Percentiles rank a stretch among this genome's conserved stretches.
Evolutionary conservation across 495 filamentous ascomycete genomes (phyloP).

Genomic region (Pseudotulostoma volvatum): DNA sequence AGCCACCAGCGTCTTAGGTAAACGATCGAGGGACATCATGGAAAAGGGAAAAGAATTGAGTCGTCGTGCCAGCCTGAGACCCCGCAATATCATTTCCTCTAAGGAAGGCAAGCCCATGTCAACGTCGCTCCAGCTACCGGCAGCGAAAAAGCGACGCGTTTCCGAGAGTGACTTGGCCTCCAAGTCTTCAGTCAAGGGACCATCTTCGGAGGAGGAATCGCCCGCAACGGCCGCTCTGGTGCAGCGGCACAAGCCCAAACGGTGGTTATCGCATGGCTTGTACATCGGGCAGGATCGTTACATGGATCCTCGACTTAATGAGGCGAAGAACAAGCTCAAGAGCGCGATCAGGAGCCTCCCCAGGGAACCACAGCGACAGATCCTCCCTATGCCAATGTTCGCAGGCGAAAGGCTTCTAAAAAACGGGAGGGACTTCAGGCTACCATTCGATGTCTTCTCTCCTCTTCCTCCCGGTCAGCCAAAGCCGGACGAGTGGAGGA

Average conservation of each 20-base stretch:
- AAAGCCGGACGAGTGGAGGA: conserved; percentile 80
- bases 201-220: conserved; percentile 20
- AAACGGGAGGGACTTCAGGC: conserved; percentile 58
- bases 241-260: conserved; percentile 35
- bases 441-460: conserved; percentile 80
- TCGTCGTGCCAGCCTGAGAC: conserved; percentile 26
- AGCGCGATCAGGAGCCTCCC: conserved; percentile 29
- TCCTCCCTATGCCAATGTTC: conserved; percentile 55
- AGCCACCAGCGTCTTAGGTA: conserved; percentile 35
- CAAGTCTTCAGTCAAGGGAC: conserved; percentile 25
- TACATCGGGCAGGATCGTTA: conserved; percentile 68
- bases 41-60: conserved; percentile 27
- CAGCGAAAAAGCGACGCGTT: conserved; percentile 32
- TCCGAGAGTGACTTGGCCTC: conserved; percentile 30
- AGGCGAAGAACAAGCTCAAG: conserved; percentile 44
- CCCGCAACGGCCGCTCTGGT: conserved; percentile 19
- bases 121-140: conserved; percentile 13
- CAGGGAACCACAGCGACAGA: conserved; percentile 21
- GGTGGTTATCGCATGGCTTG: conserved; percentile 68
- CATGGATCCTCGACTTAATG: conserved; percentile 44
- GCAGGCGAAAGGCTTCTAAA: conserved; percentile 43
- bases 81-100: conserved; percentile 15
- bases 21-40: conserved; percentile 31
- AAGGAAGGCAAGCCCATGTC: conserved; percentile 18
- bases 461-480: conserved; percentile 73